phyloP scores from a whole-genome alignment of 2,329 filamentous ascomycete genomes.

The Xylariaceae sp. region DNA sequence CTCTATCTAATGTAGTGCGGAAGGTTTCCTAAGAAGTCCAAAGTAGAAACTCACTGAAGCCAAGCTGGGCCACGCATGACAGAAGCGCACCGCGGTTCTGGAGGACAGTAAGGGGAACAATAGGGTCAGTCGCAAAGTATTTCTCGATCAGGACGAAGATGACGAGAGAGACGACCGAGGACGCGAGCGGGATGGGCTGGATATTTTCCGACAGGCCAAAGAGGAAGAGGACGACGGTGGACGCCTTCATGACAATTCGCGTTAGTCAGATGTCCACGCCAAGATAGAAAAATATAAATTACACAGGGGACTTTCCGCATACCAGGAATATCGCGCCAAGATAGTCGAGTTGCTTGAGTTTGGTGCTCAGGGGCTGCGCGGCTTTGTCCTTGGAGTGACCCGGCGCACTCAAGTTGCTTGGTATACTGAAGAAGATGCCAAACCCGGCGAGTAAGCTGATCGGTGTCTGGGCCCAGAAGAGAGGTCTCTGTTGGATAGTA shows the following conservation, averaged over 20 bases:
- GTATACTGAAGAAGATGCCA: constrained; percentile 61
- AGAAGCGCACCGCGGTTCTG: constrained; percentile 64
- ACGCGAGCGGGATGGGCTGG: constrained; percentile 50
- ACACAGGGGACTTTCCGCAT: constrained; percentile 23
- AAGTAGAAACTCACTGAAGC: constrained; percentile 46
- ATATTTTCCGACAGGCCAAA: constrained; percentile 63
- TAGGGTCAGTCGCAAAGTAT: constrained; percentile 58
- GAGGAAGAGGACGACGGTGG: constrained; percentile 65
- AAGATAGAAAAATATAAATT: no score
- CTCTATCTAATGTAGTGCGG: neutral
- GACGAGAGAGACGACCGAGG: constrained; percentile 48
- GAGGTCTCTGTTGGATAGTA: constrained; percentile 45
- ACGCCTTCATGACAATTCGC: constrained; percentile 38
- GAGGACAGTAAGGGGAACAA: constrained; percentile 68
- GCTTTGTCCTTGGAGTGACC: constrained; percentile 36
- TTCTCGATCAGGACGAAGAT: constrained; percentile 60
- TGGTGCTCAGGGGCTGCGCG: constrained; percentile 38
- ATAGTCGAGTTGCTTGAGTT: constrained; percentile 67
- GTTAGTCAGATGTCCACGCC: neutral
- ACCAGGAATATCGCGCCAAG: constrained; percentile 63
- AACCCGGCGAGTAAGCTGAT: constrained; percentile 55
- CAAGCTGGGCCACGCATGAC: constrained; percentile 67
- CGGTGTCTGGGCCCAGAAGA: constrained; percentile 70
- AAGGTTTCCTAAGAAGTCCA: neutral
- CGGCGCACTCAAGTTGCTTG: constrained; percentile 34